Base-by-base conservation (phyloP, 352 stramenopile species). In the Phytophthora cactorum region DNA sequence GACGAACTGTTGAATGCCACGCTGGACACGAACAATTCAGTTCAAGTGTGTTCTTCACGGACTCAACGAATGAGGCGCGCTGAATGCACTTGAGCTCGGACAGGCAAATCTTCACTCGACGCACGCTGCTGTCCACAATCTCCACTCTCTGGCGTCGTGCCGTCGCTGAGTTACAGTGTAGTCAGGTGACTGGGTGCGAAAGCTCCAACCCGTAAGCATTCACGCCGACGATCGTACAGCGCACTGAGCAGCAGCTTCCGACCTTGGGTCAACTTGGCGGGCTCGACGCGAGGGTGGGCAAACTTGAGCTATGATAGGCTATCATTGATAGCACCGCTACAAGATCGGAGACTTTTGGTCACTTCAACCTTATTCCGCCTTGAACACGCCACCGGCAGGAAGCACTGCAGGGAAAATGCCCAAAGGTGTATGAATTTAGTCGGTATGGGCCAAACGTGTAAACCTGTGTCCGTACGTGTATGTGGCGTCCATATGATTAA, bases 211-310 rank as follows among this genome's bases (percentile, higher is more conserved):
- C 50, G 31, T 50, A 39, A 57, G 56, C 57, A 32, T 72, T 72
- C 65, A 58, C 65, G 65, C 65, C 64, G 64, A 66, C 64, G 14
- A 53, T 52, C 41, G 28, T 49, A 50, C 52, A 38, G 36, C 38
- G 7, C 14, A 15, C 36, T 29, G 36, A 15, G 44, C 25, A 34
- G 15, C 22, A 52, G 52, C 52, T 63, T 63, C 52, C 52, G 61
- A 63, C 52, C 25, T 63, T 38, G 22, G 44, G 45, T 31, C 44
- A 54, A 59, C 51, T 27, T 59, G 31, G 27, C 38, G 34, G 36
- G 17, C 28, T 29, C 29, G n/a, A 27, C 15, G 29, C 9, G 6
- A 15, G 27, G 28, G 25, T 7, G 17, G 28, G 22, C 22, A 22
- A 22, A 22, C 22, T 22, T 22, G 22, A 22, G 22, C 22, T 22